Conservation (phyloP, 768 basidiomycete species). For the Tylopilus sp. region DNA sequence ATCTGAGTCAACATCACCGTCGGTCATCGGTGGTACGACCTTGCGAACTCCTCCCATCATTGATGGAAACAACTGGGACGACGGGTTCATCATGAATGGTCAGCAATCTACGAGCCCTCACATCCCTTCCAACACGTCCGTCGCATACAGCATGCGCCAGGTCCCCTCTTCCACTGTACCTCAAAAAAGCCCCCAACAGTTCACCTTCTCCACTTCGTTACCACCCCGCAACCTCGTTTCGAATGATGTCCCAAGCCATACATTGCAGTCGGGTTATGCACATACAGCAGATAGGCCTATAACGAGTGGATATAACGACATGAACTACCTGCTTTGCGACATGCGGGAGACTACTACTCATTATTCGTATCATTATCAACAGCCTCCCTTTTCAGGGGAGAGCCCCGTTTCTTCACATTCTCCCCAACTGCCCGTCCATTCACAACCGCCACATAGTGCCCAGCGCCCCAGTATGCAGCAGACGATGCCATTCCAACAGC, state of each 20-base stretch:
- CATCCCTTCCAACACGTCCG: slow-evolving; percentile 38
- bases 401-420: slow-evolving; percentile 42
- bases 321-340: slow-evolving; percentile 44
- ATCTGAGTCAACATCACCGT: slow-evolving; percentile 35
- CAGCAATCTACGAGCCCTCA: slow-evolving; percentile 34
- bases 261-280: slow-evolving; percentile 38
- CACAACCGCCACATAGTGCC: slow-evolving; percentile 31
- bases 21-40: slow-evolving; percentile 28
- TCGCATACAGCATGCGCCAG: slow-evolving; percentile 42
- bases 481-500: slow-evolving; percentile 49
- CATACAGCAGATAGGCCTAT: slow-evolving; percentile 52
- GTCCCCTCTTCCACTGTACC: slow-evolving; percentile 44
- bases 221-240: slow-evolving; percentile 43
- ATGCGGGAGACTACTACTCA: slow-evolving; percentile 46
- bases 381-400: slow-evolving; percentile 45
- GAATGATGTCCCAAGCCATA: slow-evolving; percentile 38
- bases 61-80: slow-evolving; percentile 53
- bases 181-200: slow-evolving; percentile 46
- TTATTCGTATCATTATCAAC: slow-evolving; percentile 53
- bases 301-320: slow-evolving; percentile 43
- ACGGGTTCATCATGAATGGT: slow-evolving; percentile 51
- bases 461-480: slow-evolving; percentile 41
- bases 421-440: slow-evolving; percentile 37
- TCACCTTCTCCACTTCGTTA: slow-evolving; percentile 39
- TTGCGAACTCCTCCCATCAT: slow-evolving; percentile 44